Evolutionary conservation across 805 yeast genomes (phyloP), one percentile per base, ranked within the genome.

Genomic region (Peterozyma toletana): DNA sequence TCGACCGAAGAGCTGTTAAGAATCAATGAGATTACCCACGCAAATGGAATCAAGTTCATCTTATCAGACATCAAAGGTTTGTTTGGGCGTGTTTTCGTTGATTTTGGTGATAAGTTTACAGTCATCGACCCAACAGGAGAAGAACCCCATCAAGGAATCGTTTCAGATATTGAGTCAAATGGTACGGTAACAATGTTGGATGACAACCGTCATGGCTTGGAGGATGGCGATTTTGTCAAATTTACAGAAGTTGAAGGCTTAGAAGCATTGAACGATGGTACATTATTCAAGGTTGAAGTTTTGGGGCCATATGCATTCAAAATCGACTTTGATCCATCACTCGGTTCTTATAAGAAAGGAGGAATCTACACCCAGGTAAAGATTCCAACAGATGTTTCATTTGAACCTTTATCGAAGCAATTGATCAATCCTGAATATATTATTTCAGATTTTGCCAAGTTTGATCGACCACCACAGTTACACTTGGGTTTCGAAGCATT

Each of bases 111-210:
- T 0, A 68, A 74, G 13, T 93, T 93, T 64, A 75, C 84, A 2
- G 83, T 93, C 16, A 67, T 83, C 42, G 99, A 93, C 60, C 73
- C 80, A 35, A 86, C 85, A 42, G 99, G 99, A 42, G 98, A 93
- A 67, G 98, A 93, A 64, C 95, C 96, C 14, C 68, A 70, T 40
- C 60, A 80, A 3, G 98, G 99, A 38, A 84, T 87, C 47, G 86
- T 93, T 1, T 85, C 96, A 1, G 96, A 86, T 58, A 84, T 93
- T 48, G 96, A 90, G 58, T 60, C 68, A 10, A 76, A 86, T 58
- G 98, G 98, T 46, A 83, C 89, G 10, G 96, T 93, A n/a, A 84
- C 96, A 16, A 87, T 86, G 71, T 73, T 91, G 54, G 96, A 86
- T 59, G 97, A 88, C 50, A 82, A 78, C 48, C 81, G 98, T 63